These are phyloP conservation scores for Xylogone sp. DNA, from an alignment of 2,329 filamentous ascomycete species.

Conservation along the genomic window DNA sequence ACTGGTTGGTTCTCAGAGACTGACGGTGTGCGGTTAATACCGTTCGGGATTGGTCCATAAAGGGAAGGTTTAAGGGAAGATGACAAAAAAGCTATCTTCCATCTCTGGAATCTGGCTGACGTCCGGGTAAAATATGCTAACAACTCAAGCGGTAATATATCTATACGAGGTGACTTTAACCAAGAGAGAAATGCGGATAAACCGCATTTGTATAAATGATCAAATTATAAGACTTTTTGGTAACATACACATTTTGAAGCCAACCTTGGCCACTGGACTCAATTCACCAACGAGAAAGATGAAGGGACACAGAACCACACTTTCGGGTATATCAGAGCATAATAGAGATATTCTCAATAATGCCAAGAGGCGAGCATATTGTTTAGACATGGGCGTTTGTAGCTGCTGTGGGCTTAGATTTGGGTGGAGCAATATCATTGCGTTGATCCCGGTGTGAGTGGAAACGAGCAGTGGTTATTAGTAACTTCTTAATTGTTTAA, in stretches of 20 bases:
- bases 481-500: constrained; percentile 16
- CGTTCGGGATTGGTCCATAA: too few relatives aligned
- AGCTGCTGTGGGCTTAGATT: constrained; percentile 78
- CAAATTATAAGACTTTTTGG: too few relatives aligned
- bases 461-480: constrained; percentile 10
- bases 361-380: constrained; percentile 81
- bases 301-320: constrained; percentile 81
- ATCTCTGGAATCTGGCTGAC: too few relatives aligned
- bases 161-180: too few relatives aligned
- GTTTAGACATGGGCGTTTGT: constrained; percentile 80
- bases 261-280: constrained; percentile 69
- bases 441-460: constrained; percentile 74
- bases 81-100: too few relatives aligned
- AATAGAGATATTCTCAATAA: constrained; percentile 80
- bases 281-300: constrained; percentile 63
- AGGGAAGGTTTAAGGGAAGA: too few relatives aligned
- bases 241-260: constrained; percentile 90
- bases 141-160: too few relatives aligned
- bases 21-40: too few relatives aligned
- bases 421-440: constrained; percentile 86
- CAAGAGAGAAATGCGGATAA: too few relatives aligned
- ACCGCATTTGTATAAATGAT: too few relatives aligned
- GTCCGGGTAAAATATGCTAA: too few relatives aligned
- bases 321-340: constrained; percentile 77
- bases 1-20: too few relatives aligned